These are phyloP conservation scores for Cetradonia linearis DNA, from an alignment of 495 filamentous ascomycete species.

Conservation along the genomic window DNA sequence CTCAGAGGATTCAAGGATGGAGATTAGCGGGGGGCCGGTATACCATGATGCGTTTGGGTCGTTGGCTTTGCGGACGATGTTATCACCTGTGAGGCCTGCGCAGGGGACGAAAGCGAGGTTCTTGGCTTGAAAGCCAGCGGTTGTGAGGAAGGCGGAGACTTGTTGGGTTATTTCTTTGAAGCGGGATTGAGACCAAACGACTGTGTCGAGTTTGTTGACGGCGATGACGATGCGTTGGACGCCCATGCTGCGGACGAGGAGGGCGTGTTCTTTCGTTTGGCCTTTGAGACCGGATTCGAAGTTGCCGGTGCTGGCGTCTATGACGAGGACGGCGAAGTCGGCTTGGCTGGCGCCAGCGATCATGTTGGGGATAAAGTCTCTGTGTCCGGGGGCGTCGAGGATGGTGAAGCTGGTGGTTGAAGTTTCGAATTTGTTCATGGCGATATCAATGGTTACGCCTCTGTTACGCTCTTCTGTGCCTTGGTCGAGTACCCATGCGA, in stretches of 20 bases:
- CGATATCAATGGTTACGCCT: constrained; percentile 97
- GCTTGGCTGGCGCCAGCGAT: constrained; percentile 93
- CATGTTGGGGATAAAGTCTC: constrained; percentile 98
- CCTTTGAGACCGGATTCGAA: constrained; percentile 91
- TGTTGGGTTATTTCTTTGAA: constrained; percentile 82
- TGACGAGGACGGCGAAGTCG: constrained; percentile 90
- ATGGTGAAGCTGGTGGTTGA: constrained; percentile 81
- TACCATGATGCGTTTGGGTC: constrained; percentile 65
- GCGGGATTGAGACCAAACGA: constrained; percentile 66
- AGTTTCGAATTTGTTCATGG: constrained; percentile 87
- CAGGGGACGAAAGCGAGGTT: constrained; percentile 81
- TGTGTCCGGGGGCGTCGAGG: constrained; percentile 86
- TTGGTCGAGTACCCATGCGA: constrained; percentile 94
- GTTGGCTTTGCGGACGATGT: constrained; percentile 54
- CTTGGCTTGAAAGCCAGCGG: constrained; percentile 67
- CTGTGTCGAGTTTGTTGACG: constrained; percentile 87
- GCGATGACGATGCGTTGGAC: constrained; percentile 79
- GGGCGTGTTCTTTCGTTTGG: constrained; percentile 87
- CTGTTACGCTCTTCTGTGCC: constrained; percentile 74
- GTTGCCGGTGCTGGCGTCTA: constrained; percentile 76
- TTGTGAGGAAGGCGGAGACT: constrained; percentile 67
- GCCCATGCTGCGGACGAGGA: constrained; percentile 85
- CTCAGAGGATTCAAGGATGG: constrained; percentile 72
- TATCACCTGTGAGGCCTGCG: constrained; percentile 79
- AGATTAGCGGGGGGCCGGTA: constrained; percentile 62